phyloP scores from a whole-genome alignment of 2,329 filamentous ascomycete species.

The Aureobasidium sp. region DNA sequence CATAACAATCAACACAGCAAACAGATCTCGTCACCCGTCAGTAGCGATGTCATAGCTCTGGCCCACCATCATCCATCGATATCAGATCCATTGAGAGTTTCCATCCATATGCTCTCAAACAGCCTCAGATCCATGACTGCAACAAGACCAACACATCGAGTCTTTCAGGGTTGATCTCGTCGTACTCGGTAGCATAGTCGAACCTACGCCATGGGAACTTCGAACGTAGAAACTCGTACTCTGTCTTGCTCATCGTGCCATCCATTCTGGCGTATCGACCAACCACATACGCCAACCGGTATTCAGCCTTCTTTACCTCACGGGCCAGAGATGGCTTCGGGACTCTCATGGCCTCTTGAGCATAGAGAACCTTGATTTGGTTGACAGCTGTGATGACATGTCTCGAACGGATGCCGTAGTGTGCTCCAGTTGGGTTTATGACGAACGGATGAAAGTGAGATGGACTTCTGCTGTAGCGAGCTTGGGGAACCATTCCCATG shows the following conservation, averaged over 20 bases:
- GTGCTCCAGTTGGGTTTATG: slow-evolving; percentile 2
- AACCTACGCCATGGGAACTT: neutral
- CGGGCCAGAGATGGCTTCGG: neutral
- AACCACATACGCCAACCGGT: neutral
- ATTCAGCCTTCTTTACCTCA: slow-evolving; percentile 1
- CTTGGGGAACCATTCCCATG: neutral
- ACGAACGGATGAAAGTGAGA: neutral
- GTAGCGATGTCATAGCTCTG: neutral
- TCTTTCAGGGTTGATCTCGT: neutral
- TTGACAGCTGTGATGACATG: neutral
- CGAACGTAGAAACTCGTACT: neutral
- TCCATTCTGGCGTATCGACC: neutral
- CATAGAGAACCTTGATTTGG: neutral
- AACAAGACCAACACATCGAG: neutral
- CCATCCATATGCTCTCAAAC: neutral
- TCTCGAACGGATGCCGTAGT: neutral
- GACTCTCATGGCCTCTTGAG: neutral
- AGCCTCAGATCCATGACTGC: neutral
- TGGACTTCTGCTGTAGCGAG: neutral
- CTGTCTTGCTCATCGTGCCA: neutral
- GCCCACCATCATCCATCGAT: neutral
- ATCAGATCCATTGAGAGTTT: neutral
- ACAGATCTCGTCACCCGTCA: neutral
- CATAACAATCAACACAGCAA: neutral
- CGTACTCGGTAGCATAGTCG: neutral